These are phyloP conservation scores for Huntiella moniliformis DNA, from an alignment of 2,329 filamentous ascomycete species.

Conservation along the genomic window DNA sequence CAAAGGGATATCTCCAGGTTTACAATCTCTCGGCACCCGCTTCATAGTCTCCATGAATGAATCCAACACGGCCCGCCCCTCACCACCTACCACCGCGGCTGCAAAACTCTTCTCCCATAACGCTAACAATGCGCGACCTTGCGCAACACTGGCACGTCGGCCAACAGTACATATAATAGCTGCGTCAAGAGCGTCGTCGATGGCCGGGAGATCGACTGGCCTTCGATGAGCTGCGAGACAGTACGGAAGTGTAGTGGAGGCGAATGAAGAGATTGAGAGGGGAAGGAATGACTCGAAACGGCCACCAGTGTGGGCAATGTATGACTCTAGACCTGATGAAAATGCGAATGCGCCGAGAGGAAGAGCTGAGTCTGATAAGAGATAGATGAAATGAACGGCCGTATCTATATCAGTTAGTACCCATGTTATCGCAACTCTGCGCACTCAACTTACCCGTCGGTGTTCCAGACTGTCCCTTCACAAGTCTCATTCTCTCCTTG, in stretches of 20 bases:
- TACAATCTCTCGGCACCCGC: conserved; percentile 41
- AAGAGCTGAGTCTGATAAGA: conserved; percentile 65
- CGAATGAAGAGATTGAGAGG: conserved; percentile 51
- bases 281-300: conserved; percentile 48
- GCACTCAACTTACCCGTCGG: too few relatives aligned
- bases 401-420: conserved; percentile 5
- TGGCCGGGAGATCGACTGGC: conserved; percentile 28
- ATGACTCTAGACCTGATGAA: conserved; percentile 66
- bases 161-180: conserved; percentile 63
- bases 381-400: conserved; percentile 47
- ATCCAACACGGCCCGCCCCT: conserved; percentile 2
- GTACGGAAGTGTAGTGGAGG: conserved; percentile 56
- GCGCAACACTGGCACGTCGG: conserved; percentile 52
- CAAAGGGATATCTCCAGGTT: conserved; percentile 40
- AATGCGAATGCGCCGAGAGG: conserved; percentile 78
- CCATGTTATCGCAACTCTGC: too few relatives aligned
- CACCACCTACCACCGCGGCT: conserved; percentile 14
- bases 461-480: not conserved
- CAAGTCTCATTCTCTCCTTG: not conserved
- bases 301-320: conserved; percentile 45
- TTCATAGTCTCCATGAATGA: conserved; percentile 57
- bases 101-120: conserved; percentile 60
- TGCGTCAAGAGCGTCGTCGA: conserved; percentile 64
- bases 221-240: conserved; percentile 46
- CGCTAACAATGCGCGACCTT: conserved; percentile 54